Base-by-base conservation (phyloP, 768 basidiomycete genomes). In the Mycena sanguinolenta region DNA sequence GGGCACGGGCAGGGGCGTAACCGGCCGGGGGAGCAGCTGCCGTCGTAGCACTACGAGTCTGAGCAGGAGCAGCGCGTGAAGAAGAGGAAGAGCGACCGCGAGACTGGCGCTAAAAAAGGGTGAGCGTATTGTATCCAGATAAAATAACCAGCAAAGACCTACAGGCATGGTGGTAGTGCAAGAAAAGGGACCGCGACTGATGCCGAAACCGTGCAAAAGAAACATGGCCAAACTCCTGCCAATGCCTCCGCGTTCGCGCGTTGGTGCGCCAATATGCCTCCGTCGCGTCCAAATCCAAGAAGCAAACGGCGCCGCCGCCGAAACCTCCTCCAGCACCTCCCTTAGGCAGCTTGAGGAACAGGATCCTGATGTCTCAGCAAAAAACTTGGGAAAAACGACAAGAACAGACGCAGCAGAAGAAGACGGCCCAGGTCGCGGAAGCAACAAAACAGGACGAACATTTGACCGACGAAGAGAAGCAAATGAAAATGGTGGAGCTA, bases 61-160 rank as follows among this genome's bases (percentile, higher is more conserved):
- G 86, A 32, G 87, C 86, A 59, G 81, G 80, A 38, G 69, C 62
- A 19, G 69, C 34, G 27, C 78, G 80, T 9, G 85, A 80, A 38
- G 80, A 68, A 44, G 87, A 85, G 64, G 91, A 84, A 65, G 92
- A 88, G 78, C 92, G 91, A 75, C 89, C 88, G 77, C 94, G 93
- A 52, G 94, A 94, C 82, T 89, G 88, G 79, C 94, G 93, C 94
- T 95, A 60, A 49, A 44, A 25, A 27, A 19, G 61, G 27, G 25
- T 42, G 53, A 64, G 19, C 55, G 36, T 32, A 52, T 23, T 66
- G 32, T 46, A 46, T 7, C 21, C 8, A 46, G 58, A 17, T 57
- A 30, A 39, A 34, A 34, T 34, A 34, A 34, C 32, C 32, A 30
- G 30, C 58, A 42, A 25, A 58, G 39, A 59, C 34, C 21, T 75